These are phyloP conservation scores for Curvularia verruculosa DNA, from an alignment of 2,329 filamentous ascomycete species.

Conservation along the genomic window DNA sequence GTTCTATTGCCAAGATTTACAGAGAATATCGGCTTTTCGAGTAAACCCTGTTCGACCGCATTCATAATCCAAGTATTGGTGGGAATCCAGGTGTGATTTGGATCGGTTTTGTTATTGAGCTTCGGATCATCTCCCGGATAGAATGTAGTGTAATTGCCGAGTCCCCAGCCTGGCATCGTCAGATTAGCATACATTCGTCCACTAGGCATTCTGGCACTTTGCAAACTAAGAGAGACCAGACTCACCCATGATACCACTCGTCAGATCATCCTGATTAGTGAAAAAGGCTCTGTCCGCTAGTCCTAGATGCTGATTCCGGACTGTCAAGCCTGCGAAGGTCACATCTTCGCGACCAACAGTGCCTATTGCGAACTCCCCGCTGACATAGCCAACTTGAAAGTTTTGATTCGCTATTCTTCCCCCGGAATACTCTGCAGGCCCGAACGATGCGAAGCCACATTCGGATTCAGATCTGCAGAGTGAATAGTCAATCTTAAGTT, in stretches of 20 bases:
- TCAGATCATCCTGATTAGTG: not conserved
- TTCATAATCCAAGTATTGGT: conserved; percentile 1
- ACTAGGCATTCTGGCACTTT: not conserved
- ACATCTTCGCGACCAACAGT: conserved; percentile 3
- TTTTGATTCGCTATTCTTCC: not conserved
- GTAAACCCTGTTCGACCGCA: conserved; percentile 1
- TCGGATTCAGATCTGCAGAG: not conserved
- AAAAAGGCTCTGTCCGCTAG: not conserved
- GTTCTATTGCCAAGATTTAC: conserved; percentile 3
- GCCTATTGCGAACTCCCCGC: not conserved
- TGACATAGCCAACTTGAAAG: not conserved
- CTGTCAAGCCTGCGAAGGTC: not conserved
- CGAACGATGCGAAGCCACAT: not conserved
- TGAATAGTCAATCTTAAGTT: not conserved
- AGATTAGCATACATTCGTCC: not conserved
- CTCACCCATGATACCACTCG: not conserved
- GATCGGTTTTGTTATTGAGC: not conserved
- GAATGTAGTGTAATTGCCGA: not conserved
- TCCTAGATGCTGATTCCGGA: conserved; percentile 2
- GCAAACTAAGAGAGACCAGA: not conserved
- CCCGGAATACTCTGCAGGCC: not conserved
- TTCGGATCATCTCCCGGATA: not conserved
- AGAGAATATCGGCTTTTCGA: conserved; percentile 4
- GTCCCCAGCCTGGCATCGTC: conserved; percentile 2
- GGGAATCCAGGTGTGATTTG: not conserved